Evolutionary conservation across 352 stramenopile genomes (phyloP), one percentile per base, ranked within the genome.

Genomic region (Pythium rhizo-oryzae): DNA sequence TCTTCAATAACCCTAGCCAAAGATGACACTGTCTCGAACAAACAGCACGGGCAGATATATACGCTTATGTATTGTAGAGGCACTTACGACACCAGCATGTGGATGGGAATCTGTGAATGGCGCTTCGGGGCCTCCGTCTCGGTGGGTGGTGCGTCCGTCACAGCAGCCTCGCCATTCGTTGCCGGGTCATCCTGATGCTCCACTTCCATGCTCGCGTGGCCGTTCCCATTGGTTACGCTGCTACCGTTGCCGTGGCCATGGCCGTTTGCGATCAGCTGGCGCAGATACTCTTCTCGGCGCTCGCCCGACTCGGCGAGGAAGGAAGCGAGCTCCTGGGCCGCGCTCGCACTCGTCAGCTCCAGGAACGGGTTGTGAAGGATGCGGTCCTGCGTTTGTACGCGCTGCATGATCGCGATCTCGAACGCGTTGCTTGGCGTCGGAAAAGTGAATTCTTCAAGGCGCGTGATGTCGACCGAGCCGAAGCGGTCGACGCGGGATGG

Each of bases 41-140:
- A n/a, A n/a, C n/a, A n/a, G n/a, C n/a, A n/a, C n/a, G n/a, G n/a
- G n/a, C n/a, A n/a, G 18, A 47, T 47, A 47, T n/a, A 7, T n/a
- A 47, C 6, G 41, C 2, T 47, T 15, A 57, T 56, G 16, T 63
- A 55, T 53, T 60, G 56, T 54, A 50, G 19, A 43, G n/a, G 12
- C n/a, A 59, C 51, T 62, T 89, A 93, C 37, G 81, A 89, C 43
- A 88, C 81, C 55, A 92, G 75, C 81, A 91, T 91, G 63, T 87
- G 73, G 59, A 91, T 82, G 19, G 81, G 74, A 39, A 89, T 74
- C 66, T 91, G 75, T 41, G 81, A 79, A 19, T 66, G 59, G 8
- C 68, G 23, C 24, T 41, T 66, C 23, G 65, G 50, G 39, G 81
- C 62, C 37, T 63, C 47, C 35, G 49, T 24, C 24, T 41, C 35